These are phyloP conservation scores for Camelina sativa DNA, from an alignment of 345 rosid genomes.

Conservation along the genomic window DNA sequence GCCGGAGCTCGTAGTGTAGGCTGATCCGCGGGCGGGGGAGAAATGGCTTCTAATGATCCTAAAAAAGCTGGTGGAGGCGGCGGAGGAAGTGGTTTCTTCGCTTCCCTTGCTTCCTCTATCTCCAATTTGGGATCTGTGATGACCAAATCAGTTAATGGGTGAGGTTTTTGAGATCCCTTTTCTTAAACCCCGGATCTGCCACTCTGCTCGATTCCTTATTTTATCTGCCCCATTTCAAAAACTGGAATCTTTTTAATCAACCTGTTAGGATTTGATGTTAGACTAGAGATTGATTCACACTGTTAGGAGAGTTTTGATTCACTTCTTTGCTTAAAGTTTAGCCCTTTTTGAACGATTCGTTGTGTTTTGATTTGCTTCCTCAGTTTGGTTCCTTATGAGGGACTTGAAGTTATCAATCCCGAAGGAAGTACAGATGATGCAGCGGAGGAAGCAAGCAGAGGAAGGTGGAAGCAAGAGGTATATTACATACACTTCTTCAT, in stretches of 20 bases:
- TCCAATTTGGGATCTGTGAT: conserved; percentile 75
- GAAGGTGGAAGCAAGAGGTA: conserved; percentile 96
- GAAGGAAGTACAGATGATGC: conserved; percentile 98
- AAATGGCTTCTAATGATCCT: conserved; percentile 81
- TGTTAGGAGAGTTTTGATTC: conserved; percentile 1
- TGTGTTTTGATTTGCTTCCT: conserved; percentile 25
- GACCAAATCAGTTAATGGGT: conserved; percentile 97
- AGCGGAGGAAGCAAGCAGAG: conserved; percentile 90
- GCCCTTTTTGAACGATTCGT: conserved; percentile 5
- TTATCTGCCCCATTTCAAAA: neutral
- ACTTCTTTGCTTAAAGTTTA: conserved; percentile 24
- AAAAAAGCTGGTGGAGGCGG: conserved; percentile 46
- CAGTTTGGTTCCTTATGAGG: conserved; percentile 85
- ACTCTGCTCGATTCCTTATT: conserved; percentile 12
- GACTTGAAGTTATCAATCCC: conserved; percentile 91
- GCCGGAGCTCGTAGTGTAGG: conserved; percentile 18
- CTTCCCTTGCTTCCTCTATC: conserved; percentile 75
- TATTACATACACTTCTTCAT: conserved; percentile 8
- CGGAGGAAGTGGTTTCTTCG: conserved; percentile 73
- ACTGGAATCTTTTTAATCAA: neutral
- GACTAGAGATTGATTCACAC: conserved; percentile 12
- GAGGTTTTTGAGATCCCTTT: conserved; percentile 45
- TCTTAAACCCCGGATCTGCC: conserved; percentile 36
- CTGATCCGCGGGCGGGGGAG: conserved; percentile 28
- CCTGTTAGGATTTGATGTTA: neutral